Conservation (phyloP, 176 grass and related monocot species). For the Carex parvula region DNA sequence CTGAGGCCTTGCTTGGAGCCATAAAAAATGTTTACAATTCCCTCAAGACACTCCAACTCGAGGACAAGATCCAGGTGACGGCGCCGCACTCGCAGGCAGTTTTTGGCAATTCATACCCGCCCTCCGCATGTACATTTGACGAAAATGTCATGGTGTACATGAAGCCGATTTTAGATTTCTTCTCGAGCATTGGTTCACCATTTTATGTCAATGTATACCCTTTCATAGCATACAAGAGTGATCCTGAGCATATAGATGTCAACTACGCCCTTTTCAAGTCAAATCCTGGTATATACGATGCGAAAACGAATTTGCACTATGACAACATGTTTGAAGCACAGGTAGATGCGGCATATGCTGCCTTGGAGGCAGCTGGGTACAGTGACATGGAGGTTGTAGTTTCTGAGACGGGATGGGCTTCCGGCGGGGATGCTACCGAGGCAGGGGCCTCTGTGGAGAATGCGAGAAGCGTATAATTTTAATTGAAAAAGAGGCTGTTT, state of each 20-base stretch:
- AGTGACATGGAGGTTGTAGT: constrained; percentile 81
- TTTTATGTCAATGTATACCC: constrained; percentile 96
- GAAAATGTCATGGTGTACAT: constrained; percentile 67
- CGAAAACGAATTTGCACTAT: constrained; percentile 78
- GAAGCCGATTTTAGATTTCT: constrained; percentile 83
- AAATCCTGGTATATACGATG: constrained; percentile 69
- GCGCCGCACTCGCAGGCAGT: constrained; percentile 81
- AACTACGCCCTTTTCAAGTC: constrained; percentile 93
- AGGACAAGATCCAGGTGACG: constrained; percentile 55
- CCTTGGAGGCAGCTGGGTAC: constrained; percentile 74
- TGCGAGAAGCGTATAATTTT: constrained; percentile 92
- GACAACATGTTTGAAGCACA: constrained; percentile 99
- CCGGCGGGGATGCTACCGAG: constrained; percentile 66
- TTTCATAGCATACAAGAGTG: constrained; percentile 88
- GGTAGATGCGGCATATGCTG: constrained; percentile 93
- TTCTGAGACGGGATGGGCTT: constrained; percentile 97
- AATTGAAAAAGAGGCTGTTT: constrained; percentile 83
- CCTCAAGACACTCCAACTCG: constrained; percentile 60
- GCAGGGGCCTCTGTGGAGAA: constrained; percentile 67
- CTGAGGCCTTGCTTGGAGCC: constrained; percentile 62
- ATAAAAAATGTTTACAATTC: constrained; percentile 76
- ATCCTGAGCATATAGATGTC: constrained; percentile 74
- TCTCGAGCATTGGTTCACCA: constrained; percentile 42
- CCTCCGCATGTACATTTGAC: constrained; percentile 80
- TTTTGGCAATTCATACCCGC: constrained; percentile 84